Evolutionary conservation across 2,329 filamentous ascomycete species (phyloP), one percentile per base, ranked within the genome.

Genomic region (Paecilomyces dactylethromorphus): DNA sequence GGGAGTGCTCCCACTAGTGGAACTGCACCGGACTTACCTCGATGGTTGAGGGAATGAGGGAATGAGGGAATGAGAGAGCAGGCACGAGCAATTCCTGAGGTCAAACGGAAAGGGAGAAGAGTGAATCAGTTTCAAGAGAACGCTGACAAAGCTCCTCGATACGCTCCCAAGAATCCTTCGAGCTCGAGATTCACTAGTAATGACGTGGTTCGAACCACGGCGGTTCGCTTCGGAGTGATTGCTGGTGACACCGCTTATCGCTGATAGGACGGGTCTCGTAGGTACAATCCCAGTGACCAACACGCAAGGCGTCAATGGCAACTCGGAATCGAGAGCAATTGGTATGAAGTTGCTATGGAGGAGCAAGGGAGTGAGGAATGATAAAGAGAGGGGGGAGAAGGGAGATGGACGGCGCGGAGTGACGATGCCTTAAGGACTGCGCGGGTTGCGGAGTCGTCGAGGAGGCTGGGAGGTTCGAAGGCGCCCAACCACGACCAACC

Each of bases 191-290:
- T 12, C 2, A 33, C 18, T 55, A 21, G 31, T 33, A 35, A 33
- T 55, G 32, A 24, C 31, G 31, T 55, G 54, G 32, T 35, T 21
- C 53, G 29, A 35, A 35, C 50, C 21, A 52, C 50, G 26, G 11
- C 21, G 22, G 50, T 52, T 24, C n/a, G 26, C 21, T 29, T 29
- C 21, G 21, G 22, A 52, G 50, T 21, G 10, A 15, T 6, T 29
- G 50, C 13, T 52, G 50, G 22, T 12, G 50, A 60, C 45, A 45
- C 55, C 55, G 64, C 64, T 68, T 66, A 68, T 68, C 66, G 60
- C 60, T 62, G 73, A 65, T 66, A 65, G 63, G 60, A 56, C 65
- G 55, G 66, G 66, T 56, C 63, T 66, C 53, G 56, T 58, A 58
- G 58, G 58, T 55, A 60, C 22, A n/a, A 29, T 26, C 1, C 21